Base-by-base conservation (phyloP, 495 filamentous ascomycete species). In the Tricharina praecox region DNA sequence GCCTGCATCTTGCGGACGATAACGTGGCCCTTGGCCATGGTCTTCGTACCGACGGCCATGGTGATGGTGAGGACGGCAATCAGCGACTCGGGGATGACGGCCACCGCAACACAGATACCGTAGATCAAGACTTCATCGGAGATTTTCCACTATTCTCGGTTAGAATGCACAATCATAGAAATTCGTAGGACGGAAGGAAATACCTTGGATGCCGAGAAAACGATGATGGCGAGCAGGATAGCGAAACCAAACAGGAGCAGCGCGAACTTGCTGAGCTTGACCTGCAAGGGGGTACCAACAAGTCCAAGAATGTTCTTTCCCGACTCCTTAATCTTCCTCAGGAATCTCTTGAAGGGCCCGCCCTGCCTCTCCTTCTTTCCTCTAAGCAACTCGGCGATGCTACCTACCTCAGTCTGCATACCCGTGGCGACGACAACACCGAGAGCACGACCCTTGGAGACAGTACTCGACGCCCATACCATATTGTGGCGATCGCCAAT, bases 21-120 rank as follows among this genome's bases (percentile, higher is more conserved):
- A 44, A 82, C 78, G 58, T 82, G 68, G 21, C 74, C 67, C 49
- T 73, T 65, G 4, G 76, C 77, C 80, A 85, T 85, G 35, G 75
- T 72, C 61, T 77, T 79, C 8, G 76, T 78, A 26, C 78, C 80
- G 16, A 79, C 72, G 4, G 79, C 77, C 69, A 83, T 78, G 16
- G 78, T 82, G 51, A 84, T 82, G 1, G 79, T 84, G 51, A 85
- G 63, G 35, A 83, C 79, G 19, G 79, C 81, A 39, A 82, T 81
- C 43, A 85, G 67, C 50, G 77, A 81, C 53, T 80, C 81, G 1
- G 81, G 81, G 50, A 85, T 81, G 62, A 82, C 79, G 11, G 78
- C 78, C 5, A 82, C 78, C 15, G 76, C 78, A 8, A 75, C 72
- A 49, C 67, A 71, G 40, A 75, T 74, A 47, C 70, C 70, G 61